phyloP scores from a whole-genome alignment of 148 eudicot genomes.

The Drosera capensis region DNA sequence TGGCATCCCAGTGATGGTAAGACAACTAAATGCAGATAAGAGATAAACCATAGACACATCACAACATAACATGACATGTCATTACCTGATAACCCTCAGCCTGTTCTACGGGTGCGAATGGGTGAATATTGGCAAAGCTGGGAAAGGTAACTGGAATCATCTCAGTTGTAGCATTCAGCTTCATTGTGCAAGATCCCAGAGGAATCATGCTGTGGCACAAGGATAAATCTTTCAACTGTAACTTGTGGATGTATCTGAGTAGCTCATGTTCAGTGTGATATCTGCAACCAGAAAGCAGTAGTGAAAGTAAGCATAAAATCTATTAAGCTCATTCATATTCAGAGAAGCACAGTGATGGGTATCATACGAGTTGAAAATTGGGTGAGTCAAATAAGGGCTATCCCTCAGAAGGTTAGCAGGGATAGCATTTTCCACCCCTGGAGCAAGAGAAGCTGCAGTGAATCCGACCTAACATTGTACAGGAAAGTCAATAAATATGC shows the following conservation, averaged over 20 bases:
- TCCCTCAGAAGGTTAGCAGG: conserved; percentile 73
- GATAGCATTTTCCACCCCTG: conserved; percentile 54
- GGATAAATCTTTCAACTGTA: conserved; percentile 86
- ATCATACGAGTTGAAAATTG: conserved; percentile 80
- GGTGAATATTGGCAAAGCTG: conserved; percentile 61
- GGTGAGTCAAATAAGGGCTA: conserved; percentile 73
- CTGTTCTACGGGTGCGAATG: conserved; percentile 87
- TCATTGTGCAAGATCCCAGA: conserved; percentile 97
- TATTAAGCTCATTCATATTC: not conserved
- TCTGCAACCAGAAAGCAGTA: conserved; percentile 28
- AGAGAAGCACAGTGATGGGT: conserved; percentile 9
- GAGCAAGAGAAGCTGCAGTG: conserved; percentile 77
- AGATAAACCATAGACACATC: not conserved
- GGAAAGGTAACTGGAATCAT: conserved; percentile 99
- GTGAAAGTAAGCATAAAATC: not conserved
- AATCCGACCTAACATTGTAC: conserved; percentile 43
- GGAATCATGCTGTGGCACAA: conserved; percentile 99
- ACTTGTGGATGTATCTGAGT: conserved; percentile 60
- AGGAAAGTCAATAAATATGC: not conserved
- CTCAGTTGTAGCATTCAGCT: conserved; percentile 94
- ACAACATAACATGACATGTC: not conserved
- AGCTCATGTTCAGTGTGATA: conserved; percentile 97
- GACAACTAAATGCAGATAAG: not conserved
- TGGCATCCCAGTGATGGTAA: no score
- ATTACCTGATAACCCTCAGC: conserved; percentile 82